Evolutionary conservation across 2,329 filamentous ascomycete genomes (phyloP).

Genomic region (Talaromyces pinophilus): DNA sequence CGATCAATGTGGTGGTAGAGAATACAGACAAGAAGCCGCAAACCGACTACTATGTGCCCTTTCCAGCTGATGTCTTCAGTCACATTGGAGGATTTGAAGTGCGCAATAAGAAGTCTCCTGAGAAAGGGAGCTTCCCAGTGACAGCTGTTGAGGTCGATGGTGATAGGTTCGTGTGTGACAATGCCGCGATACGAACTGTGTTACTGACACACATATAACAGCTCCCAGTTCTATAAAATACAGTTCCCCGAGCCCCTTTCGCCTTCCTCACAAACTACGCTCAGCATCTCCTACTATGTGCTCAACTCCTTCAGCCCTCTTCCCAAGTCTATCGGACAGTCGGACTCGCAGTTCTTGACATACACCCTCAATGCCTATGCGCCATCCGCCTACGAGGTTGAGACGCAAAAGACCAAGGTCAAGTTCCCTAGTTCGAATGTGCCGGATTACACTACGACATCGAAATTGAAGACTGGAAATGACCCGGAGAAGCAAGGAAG

Average conservation of each 20-base stretch:
- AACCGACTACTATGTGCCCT: constrained; percentile 87
- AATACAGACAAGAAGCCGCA: constrained; percentile 79
- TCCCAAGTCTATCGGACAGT: constrained; percentile 78
- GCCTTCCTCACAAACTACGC: constrained; percentile 75
- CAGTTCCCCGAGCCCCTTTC: constrained; percentile 73
- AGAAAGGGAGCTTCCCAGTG: constrained; percentile 66
- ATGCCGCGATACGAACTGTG: too few relatives aligned
- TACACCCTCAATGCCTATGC: constrained; percentile 85
- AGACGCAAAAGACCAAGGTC: constrained; percentile 96
- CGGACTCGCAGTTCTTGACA: constrained; percentile 80
- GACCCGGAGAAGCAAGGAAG: constrained; percentile 81
- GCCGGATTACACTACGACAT: constrained; percentile 80
- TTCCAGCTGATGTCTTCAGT: constrained; percentile 72
- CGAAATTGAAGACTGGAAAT: constrained; percentile 59
- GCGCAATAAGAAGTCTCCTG: constrained; percentile 81
- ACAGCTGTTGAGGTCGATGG: constrained; percentile 66
- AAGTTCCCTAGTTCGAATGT: constrained; percentile 78
- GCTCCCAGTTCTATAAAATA: constrained; percentile 81
- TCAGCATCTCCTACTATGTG: constrained; percentile 82
- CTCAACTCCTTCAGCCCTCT: constrained; percentile 78
- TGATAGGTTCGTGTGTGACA: constrained; percentile 46
- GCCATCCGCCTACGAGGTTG: constrained; percentile 78
- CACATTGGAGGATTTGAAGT: constrained; percentile 85
- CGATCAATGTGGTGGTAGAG: constrained; percentile 90
- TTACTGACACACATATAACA: constrained; percentile 48